phyloP scores from a whole-genome alignment of 306 rosid genomes.

The Oxytropis ochrocephala region DNA sequence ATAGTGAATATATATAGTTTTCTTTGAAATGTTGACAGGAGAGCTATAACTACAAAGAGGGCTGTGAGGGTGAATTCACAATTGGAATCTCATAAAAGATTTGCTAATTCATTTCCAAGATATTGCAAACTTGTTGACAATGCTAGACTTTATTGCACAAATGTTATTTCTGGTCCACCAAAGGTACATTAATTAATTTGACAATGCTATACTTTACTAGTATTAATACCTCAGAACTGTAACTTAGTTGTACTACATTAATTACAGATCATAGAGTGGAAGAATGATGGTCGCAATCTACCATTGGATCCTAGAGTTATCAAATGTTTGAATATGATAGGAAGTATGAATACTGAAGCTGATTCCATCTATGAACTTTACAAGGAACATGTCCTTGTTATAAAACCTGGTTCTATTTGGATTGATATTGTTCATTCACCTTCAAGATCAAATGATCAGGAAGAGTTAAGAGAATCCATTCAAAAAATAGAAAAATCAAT shows the following conservation, averaged over 20 bases:
- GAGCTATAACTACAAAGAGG: conserved; percentile 68
- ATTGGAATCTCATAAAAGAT: too few species aligned
- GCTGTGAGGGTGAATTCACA: conserved; percentile 99
- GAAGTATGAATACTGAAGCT: conserved; percentile 56
- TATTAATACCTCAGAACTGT: background rate
- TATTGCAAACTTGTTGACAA: too few species aligned
- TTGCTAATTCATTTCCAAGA: too few species aligned
- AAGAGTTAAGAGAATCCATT: conserved; percentile 40
- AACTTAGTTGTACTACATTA: conserved; percentile 4
- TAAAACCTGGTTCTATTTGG: conserved; percentile 55
- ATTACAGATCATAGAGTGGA: conserved; percentile 69
- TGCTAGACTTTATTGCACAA: too few species aligned
- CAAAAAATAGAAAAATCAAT: conserved; percentile 38
- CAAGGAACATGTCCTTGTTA: conserved; percentile 22
- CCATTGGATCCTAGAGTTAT: conserved; percentile 49
- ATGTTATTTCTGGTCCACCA: too few species aligned
- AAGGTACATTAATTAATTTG: too few species aligned
- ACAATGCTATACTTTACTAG: background rate
- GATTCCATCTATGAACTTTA: conserved; percentile 66
- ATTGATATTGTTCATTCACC: conserved; percentile 45
- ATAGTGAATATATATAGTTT: background rate
- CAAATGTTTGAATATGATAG: conserved; percentile 36
- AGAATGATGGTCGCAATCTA: conserved; percentile 42
- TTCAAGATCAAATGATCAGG: conserved; percentile 41
- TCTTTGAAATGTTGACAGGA: conserved; percentile 37